These are phyloP conservation scores for Beauveria caledonica DNA, from an alignment of 2,329 filamentous ascomycete species.

Conservation along the genomic window DNA sequence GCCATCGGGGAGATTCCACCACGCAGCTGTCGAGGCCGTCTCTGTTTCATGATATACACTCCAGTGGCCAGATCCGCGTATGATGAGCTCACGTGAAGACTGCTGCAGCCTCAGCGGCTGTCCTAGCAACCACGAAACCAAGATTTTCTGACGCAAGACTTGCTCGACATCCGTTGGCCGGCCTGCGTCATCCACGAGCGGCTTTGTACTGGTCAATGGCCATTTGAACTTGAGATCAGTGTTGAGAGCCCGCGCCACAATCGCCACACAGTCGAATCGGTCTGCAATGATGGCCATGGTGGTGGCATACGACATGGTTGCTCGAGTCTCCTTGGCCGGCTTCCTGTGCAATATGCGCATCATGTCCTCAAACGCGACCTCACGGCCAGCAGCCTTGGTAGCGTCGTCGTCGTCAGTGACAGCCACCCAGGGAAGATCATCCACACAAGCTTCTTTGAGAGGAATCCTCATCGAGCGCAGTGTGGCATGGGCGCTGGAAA, in stretches of 20 bases:
- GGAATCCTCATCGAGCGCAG: constrained; percentile 40
- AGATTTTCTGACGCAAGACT: constrained; percentile 58
- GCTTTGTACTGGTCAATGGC: constrained; percentile 36
- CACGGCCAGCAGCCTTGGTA: constrained; percentile 51
- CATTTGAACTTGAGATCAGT: constrained; percentile 45
- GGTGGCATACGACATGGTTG: constrained; percentile 53
- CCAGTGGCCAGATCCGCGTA: constrained; percentile 57
- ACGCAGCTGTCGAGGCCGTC: constrained; percentile 36
- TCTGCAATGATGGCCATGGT: constrained; percentile 65
- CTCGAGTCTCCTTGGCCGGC: constrained; percentile 28
- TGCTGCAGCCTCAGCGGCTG: constrained; percentile 51
- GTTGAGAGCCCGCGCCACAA: constrained; percentile 46
- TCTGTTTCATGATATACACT: constrained; percentile 27
- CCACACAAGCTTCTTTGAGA: constrained; percentile 38
- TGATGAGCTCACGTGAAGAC: constrained; percentile 57
- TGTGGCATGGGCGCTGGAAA: constrained; percentile 42
- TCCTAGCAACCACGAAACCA: constrained; percentile 58
- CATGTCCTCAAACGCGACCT: constrained; percentile 58
- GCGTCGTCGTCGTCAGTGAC: constrained; percentile 64
- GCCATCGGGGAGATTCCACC: constrained; percentile 65
- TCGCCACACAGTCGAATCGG: constrained; percentile 57
- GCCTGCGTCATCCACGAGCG: constrained; percentile 29
- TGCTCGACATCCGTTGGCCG: constrained; percentile 47
- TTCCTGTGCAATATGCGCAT: constrained; percentile 56
- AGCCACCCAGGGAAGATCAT: constrained; percentile 52